phyloP scores from a whole-genome alignment of 805 yeast genomes.

The Lachancea dasiensis region DNA sequence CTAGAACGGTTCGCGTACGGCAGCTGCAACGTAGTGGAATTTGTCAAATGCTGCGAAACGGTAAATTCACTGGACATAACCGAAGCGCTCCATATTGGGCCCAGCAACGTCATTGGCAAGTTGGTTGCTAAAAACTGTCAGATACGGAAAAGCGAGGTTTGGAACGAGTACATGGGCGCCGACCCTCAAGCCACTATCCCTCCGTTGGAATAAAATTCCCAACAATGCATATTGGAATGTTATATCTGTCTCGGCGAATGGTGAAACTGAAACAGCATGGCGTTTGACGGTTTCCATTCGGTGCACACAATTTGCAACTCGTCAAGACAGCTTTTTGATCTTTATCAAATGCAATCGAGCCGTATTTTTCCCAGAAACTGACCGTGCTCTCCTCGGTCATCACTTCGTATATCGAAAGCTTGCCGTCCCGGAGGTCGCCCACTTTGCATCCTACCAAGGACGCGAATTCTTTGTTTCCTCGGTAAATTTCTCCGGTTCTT shows the following conservation, averaged over 20 bases:
- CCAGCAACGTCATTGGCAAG: conserved; percentile 28
- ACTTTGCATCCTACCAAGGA: conserved; percentile 83
- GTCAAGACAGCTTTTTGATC: conserved; percentile 93
- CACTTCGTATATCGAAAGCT: conserved; percentile 82
- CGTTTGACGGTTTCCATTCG: conserved; percentile 71
- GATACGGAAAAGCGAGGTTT: conserved; percentile 2
- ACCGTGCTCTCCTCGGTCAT: conserved; percentile 96
- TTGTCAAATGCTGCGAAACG: conserved; percentile 30
- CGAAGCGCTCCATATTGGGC: conserved; percentile 29
- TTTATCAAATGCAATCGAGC: conserved; percentile 92
- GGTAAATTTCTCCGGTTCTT: conserved; percentile 90
- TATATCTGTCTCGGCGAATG: conserved; percentile 84
- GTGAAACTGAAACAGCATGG: conserved; percentile 94
- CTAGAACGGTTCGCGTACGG: conserved; percentile 31
- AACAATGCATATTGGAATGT: conserved; percentile 92
- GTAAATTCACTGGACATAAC: conserved; percentile 15
- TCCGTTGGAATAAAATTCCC: conserved; percentile 80
- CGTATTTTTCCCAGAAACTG: conserved; percentile 95
- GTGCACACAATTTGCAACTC: conserved; percentile 78
- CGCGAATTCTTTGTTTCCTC: conserved; percentile 96
- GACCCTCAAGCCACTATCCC: not conserved
- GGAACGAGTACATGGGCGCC: conserved; percentile 3
- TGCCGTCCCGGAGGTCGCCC: conserved; percentile 89
- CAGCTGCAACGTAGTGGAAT: conserved; percentile 31
- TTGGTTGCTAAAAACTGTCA: conserved; percentile 27